These are phyloP conservation scores for Dioscorea alata DNA, from an alignment of 106 monocot genomes.

Conservation along the genomic window DNA sequence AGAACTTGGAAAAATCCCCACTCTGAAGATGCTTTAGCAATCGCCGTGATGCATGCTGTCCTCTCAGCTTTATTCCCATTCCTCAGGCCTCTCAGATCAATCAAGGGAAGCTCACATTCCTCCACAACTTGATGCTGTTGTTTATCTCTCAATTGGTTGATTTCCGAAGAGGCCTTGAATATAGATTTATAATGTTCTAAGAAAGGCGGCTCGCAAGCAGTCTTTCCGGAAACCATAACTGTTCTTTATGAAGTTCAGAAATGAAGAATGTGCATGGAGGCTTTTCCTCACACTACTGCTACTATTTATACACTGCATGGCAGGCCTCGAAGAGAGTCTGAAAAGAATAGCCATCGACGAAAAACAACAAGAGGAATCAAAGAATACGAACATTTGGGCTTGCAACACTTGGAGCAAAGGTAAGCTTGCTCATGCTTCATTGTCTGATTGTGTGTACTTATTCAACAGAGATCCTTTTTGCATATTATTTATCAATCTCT, in stretches of 20 bases:
- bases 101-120: constrained; percentile 42
- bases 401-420: constrained; percentile 4
- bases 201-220: constrained; percentile 20
- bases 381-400: not conserved
- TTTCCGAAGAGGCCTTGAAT: not conserved
- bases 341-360: not conserved
- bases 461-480: too few relatives aligned
- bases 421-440: too few relatives aligned
- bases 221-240: not conserved
- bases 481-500: too few relatives aligned
- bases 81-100: constrained; percentile 32
- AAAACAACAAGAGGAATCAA: not conserved
- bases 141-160: not conserved
- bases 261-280: not conserved
- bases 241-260: not conserved
- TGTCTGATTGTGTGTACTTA: too few relatives aligned
- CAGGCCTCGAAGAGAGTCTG: not conserved
- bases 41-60: constrained; percentile 22
- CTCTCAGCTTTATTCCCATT: constrained; percentile 16
- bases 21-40: constrained; percentile 40
- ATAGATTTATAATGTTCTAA: constrained; percentile 7
- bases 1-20: constrained; percentile 84
- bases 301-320: not conserved
- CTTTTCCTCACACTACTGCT: not conserved
- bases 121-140: not conserved